Conservation (phyloP, 768 basidiomycete species). For the Flagelloscypha sp. region DNA sequence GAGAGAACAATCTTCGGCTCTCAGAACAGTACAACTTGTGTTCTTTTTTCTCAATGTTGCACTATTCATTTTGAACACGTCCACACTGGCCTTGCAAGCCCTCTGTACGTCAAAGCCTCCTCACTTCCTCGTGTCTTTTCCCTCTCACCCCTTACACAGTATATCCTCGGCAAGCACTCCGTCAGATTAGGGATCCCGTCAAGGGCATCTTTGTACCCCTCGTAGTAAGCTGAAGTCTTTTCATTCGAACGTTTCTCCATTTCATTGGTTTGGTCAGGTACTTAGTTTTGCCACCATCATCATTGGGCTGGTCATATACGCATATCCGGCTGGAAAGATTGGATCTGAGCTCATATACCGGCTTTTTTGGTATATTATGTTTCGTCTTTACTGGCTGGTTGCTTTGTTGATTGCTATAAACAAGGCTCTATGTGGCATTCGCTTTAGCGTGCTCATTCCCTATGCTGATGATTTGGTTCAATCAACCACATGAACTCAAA, state of each 20-base stretch:
- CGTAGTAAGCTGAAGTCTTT: conserved; percentile 12
- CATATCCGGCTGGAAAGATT: conserved; percentile 27
- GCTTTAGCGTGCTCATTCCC: conserved; percentile 32
- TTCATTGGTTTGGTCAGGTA: conserved; percentile 20
- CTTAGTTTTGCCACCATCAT: conserved; percentile 42
- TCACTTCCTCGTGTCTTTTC: not conserved
- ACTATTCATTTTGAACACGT: conserved; percentile 35
- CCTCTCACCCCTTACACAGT: conserved; percentile 19
- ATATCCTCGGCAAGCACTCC: conserved; percentile 33
- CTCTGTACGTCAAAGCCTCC: conserved; percentile 22
- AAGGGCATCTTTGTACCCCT: conserved; percentile 38
- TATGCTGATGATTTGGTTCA: conserved; percentile 45
- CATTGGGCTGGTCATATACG: conserved; percentile 40
- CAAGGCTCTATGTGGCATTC: conserved; percentile 36
- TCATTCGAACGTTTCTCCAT: not conserved
- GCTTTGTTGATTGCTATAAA: not conserved
- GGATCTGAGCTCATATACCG: conserved; percentile 27
- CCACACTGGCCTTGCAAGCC: conserved; percentile 33
- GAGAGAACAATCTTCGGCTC: conserved; percentile 22
- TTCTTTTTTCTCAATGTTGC: conserved; percentile 41
- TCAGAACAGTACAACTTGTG: conserved; percentile 31
- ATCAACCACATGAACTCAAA: conserved; percentile 34
- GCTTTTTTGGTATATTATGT: conserved; percentile 32
- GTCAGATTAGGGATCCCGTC: conserved; percentile 35
- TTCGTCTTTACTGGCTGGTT: not conserved